phyloP scores from a whole-genome alignment of 164 flowering plant species.

The Chimonanthus salicifolius region DNA sequence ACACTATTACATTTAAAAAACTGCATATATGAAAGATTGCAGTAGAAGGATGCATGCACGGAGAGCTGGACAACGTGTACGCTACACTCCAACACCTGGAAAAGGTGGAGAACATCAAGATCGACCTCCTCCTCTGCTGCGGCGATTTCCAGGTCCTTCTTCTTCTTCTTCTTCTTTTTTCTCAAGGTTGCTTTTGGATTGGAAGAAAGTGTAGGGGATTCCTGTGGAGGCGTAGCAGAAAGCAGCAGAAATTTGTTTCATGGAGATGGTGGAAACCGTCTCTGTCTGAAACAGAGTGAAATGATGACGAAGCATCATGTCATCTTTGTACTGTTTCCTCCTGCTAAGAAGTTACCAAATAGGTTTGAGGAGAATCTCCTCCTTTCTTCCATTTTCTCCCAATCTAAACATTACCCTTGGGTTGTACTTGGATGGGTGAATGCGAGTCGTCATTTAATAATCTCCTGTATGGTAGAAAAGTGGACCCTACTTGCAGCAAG shows the following conservation, averaged over 20 bases:
- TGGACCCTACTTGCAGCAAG: too few species aligned
- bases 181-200: background rate
- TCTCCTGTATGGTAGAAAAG: too few species aligned
- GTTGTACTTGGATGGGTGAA: too few species aligned
- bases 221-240: background rate
- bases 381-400: too few species aligned
- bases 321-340: too few species aligned
- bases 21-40: constrained; percentile 41
- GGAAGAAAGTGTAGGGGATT: background rate
- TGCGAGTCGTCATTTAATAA: too few species aligned
- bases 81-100: constrained; percentile 61
- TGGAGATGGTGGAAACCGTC: background rate
- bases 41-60: constrained; percentile 98
- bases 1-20: too few species aligned
- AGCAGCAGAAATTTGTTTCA: too few species aligned
- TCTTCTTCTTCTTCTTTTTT: too few species aligned
- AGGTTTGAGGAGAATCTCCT: too few species aligned
- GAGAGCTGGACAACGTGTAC: constrained; percentile 87
- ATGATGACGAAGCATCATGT: background rate
- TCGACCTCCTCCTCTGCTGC: constrained; percentile 90
- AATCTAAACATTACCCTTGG: too few species aligned
- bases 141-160: constrained; percentile 90
- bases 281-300: background rate
- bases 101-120: constrained; percentile 53
- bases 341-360: too few species aligned